Evolutionary conservation across 2,329 filamentous ascomycete genomes (phyloP).

Genomic region (Zarea fungicola): DNA sequence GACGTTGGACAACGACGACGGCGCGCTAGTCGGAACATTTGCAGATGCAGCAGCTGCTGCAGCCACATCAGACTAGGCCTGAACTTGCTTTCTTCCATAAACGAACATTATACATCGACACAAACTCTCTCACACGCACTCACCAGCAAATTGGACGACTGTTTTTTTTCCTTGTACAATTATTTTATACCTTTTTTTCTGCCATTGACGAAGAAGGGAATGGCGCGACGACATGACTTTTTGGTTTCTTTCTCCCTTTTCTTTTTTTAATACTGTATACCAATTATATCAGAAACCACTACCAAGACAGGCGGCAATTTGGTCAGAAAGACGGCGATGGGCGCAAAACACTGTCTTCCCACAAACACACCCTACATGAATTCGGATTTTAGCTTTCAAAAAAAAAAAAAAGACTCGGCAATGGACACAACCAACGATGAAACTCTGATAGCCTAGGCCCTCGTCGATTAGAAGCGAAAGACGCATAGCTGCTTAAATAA

Average conservation of each 20-base stretch:
- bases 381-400: no score
- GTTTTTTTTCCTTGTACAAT: constrained; percentile 11
- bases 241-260: neutral
- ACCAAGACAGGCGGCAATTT: neutral
- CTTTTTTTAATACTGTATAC: constrained; percentile 9
- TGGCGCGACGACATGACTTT: constrained; percentile 5
- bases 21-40: constrained; percentile 54
- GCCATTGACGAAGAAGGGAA: neutral
- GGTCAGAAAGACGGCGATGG: neutral
- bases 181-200: constrained; percentile 10
- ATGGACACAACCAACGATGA: no score
- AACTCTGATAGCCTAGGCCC: no score
- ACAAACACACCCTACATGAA: no score
- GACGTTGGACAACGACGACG: constrained; percentile 29
- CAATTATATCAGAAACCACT: neutral
- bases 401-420: no score
- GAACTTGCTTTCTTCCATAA: no score
- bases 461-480: no score
- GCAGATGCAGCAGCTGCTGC: constrained; percentile 53
- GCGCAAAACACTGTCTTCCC: no score
- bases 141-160: no score
- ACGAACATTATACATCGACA: no score
- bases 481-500: no score
- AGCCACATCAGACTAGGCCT: constrained; percentile 20
- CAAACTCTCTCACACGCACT: no score